Conservation (phyloP, 768 basidiomycete species). For the Tricholoma flavovirens region DNA sequence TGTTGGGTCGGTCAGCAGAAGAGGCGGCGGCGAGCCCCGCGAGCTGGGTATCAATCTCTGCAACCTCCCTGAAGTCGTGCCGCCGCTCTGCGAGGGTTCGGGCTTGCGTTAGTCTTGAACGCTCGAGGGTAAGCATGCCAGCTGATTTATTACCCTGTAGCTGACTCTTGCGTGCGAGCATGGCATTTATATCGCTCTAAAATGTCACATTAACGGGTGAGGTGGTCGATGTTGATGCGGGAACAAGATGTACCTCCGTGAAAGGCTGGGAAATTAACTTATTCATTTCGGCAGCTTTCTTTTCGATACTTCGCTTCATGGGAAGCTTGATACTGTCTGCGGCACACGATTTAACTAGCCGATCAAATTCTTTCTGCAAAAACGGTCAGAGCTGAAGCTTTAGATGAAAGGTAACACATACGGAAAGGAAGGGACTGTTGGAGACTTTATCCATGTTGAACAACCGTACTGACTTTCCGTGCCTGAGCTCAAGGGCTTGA, state of each 20-base stretch:
- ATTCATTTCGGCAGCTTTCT: slow-evolving; percentile 58
- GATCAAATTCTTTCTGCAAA: slow-evolving; percentile 67
- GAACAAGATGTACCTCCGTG: slow-evolving; percentile 64
- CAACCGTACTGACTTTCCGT: slow-evolving; percentile 56
- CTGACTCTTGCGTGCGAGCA: slow-evolving; percentile 62
- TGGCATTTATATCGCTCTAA: slow-evolving; percentile 79
- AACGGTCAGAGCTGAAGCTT: slow-evolving; percentile 1
- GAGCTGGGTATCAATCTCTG: slow-evolving; percentile 57
- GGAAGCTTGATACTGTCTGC: slow-evolving; percentile 61
- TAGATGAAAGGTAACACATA: slow-evolving; percentile 28
- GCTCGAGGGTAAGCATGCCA: slow-evolving; percentile 47
- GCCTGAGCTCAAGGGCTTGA: slow-evolving; percentile 66
- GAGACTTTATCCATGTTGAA: slow-evolving; percentile 87
- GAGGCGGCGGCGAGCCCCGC: slow-evolving; percentile 37
- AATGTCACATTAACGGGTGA: slow-evolving; percentile 7
- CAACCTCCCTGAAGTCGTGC: slow-evolving; percentile 60
- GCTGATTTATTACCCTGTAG: slow-evolving; percentile 26
- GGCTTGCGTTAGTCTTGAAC: slow-evolving; percentile 61
- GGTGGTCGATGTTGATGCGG: slow-evolving; percentile 5
- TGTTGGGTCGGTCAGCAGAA: slow-evolving; percentile 4
- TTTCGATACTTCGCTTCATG: slow-evolving; percentile 56
- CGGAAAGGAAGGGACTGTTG: slow-evolving; percentile 59
- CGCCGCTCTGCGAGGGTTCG: slow-evolving; percentile 72
- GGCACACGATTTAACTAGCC: slow-evolving; percentile 39
- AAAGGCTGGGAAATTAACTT: slow-evolving; percentile 54